Percentiles rank a stretch among this genome's conserved stretches.
Conservation (phyloP, 345 rosid species). For the Brassica carinata region DNA sequence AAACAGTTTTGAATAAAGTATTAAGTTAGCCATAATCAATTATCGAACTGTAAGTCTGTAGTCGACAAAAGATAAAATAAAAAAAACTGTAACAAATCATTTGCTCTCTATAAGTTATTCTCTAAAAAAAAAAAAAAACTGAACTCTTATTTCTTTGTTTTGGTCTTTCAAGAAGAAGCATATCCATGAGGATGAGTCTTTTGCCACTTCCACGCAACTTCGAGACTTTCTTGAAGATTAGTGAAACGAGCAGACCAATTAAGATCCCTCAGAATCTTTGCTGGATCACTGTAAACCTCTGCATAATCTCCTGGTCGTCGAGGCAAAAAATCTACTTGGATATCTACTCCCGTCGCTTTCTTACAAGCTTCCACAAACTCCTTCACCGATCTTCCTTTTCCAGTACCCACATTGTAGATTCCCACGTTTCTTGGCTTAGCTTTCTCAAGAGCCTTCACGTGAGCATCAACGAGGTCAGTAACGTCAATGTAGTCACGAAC, state of each 20-base stretch:
- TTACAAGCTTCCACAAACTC: constrained; percentile 98
- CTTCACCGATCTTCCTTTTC: constrained; percentile 92
- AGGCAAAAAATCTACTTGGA: constrained; percentile 74
- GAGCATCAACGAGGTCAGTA: constrained; percentile 98
- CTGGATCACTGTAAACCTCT: constrained; percentile 86
- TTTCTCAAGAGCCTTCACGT: constrained; percentile 87
- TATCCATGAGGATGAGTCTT: constrained; percentile 78
- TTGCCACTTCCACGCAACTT: constrained; percentile 92
- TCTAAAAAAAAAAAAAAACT: no score
- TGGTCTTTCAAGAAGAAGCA: constrained; percentile 41
- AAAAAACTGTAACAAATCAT: no score
- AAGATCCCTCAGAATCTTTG: constrained; percentile 69
- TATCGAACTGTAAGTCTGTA: no score
- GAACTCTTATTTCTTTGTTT: not conserved
- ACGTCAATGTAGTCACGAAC: constrained; percentile 95
- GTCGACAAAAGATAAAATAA: no score
- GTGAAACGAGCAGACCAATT: constrained; percentile 90
- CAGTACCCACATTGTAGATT: constrained; percentile 97
- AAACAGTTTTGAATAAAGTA: no score
- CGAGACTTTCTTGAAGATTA: constrained; percentile 75
- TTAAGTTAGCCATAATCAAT: no score
- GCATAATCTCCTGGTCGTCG: constrained; percentile 98
- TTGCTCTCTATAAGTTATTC: no score
- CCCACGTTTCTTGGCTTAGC: constrained; percentile 74
- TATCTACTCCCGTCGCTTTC: constrained; percentile 77